Evolutionary conservation across 441 rosid genomes (phyloP), one percentile per base, ranked within the genome.

Genomic region (Erodium trifolium): DNA sequence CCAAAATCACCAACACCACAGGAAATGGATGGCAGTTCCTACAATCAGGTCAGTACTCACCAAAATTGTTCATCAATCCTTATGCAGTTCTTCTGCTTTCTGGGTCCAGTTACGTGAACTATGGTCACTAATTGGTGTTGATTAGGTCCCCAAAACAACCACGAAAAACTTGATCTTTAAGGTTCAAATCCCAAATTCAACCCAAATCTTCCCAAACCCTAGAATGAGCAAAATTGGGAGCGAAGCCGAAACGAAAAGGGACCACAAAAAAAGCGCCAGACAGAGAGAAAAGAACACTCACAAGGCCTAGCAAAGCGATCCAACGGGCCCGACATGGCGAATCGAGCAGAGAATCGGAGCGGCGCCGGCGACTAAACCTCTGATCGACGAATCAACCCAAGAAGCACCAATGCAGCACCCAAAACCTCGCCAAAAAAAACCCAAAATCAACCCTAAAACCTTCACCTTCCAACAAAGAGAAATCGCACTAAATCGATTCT

Each of bases 261-360:
- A 31, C 62, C 23, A 55, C 37, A 23, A 19, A 9, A 43, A 12
- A 43, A 31, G 3, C 12, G 1, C 12, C 49, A 43, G 2, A 43
- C 3, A 43, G 13, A 71, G 55, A 51, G 35, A 37, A 3, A 34
- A 37, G 51, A 60, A 7, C 19, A 79, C 96, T 89, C 74, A 89
- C 96, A 89, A 73, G 96, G 96, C 72, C 90, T 78, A 3, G 96
- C 96, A 71, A 89, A 84, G 19, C 90, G 90, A 84, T 89, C 96
- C 41, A 89, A 5, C 37, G 89, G 92, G 11, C 89, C 92, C 29
- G 96, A 89, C 96, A 89, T 89, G 37, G 66, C 62, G 9, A 55
- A 55, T 55, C 16, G 9, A 55, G 62, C 62, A 55, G 19, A 55
- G 62, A 55, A 34, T 34, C 5, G 37, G 37, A 34, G 37, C 37